Conservation (phyloP, 2,329 filamentous ascomycete genomes). For the Furcasterigmium furcatum region DNA sequence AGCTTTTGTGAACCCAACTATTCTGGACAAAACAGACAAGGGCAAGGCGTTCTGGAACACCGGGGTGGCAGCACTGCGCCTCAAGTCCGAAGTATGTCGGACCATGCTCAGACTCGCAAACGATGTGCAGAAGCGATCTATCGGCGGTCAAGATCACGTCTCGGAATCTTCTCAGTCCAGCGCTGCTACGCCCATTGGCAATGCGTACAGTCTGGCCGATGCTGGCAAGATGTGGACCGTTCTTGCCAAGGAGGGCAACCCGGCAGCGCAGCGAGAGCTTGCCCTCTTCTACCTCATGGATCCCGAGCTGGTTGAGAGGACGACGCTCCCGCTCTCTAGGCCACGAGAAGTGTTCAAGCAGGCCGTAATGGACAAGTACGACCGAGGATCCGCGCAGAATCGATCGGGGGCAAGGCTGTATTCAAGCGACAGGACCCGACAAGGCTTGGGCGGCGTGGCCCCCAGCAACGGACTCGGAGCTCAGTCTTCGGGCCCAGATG, state of each 20-base stretch:
- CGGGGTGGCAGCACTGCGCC: slow-evolving; percentile 78
- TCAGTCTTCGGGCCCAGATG: slow-evolving; percentile 20
- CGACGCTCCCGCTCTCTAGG: slow-evolving; percentile 79
- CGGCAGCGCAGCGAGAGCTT: slow-evolving; percentile 87
- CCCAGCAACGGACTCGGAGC: slow-evolving; percentile 16
- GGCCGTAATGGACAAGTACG: slow-evolving; percentile 72
- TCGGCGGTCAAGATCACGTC: slow-evolving; percentile 12
- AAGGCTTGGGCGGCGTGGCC: slow-evolving; percentile 8
- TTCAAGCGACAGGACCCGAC: slow-evolving; percentile 11
- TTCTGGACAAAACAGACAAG: slow-evolving; percentile 59
- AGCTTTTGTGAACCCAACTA: slow-evolving; percentile 57
- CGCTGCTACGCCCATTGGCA: slow-evolving; percentile 45
- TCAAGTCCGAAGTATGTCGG: slow-evolving; percentile 84
- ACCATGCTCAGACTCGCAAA: slow-evolving; percentile 67
- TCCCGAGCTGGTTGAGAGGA: slow-evolving; percentile 77
- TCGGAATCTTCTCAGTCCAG: slow-evolving; percentile 20
- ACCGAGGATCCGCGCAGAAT: slow-evolving; percentile 26
- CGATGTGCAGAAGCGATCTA: slow-evolving; percentile 44
- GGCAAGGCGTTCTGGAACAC: slow-evolving; percentile 89
- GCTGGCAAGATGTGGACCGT: slow-evolving; percentile 89
- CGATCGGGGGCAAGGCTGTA: slow-evolving; percentile 14
- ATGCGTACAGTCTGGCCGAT: slow-evolving; percentile 71
- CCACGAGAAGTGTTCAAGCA: slow-evolving; percentile 89
- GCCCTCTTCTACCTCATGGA: slow-evolving; percentile 92
- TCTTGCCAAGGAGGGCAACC: slow-evolving; percentile 86